A percentile compares a stretch with the other conserved stretches of the same genome.
These are phyloP conservation scores for Ehretia macrophylla DNA, from an alignment of 257 asterid genomes.

Conservation along the genomic window DNA sequence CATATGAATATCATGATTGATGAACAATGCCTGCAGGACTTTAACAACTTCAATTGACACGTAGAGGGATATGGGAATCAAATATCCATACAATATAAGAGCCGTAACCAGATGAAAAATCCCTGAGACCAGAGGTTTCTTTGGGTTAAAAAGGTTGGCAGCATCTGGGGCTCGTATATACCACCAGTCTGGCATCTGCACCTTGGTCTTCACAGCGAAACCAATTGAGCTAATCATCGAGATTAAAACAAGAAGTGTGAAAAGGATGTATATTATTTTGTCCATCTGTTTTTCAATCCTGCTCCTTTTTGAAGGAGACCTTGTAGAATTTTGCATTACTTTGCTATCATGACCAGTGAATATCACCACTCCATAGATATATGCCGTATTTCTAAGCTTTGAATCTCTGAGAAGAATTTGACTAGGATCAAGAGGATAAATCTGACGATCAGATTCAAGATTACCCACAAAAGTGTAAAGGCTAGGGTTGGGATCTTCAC, in stretches of 20 bases:
- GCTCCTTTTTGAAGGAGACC: conserved; percentile 93
- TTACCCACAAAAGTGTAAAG: conserved; percentile 87
- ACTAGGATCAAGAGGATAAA: conserved; percentile 81
- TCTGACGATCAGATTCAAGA: conserved; percentile 59
- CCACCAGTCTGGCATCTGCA: conserved; percentile 82
- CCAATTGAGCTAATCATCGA: conserved; percentile 76
- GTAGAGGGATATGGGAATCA: conserved; percentile 91
- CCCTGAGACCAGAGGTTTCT: conserved; percentile 56
- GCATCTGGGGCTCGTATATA: conserved; percentile 64
- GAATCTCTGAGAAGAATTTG: conserved; percentile 96
- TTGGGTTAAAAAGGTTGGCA: conserved; percentile 57
- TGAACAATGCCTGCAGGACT: conserved; percentile 87
- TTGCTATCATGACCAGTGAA: conserved; percentile 92
- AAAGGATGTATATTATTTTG: conserved; percentile 83
- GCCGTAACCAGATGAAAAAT: conserved; percentile 85
- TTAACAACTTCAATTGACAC: conserved; percentile 92
- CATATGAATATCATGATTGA: conserved; percentile 81
- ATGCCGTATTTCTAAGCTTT: conserved; percentile 82
- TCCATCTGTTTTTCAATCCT: conserved; percentile 90
- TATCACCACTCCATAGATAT: conserved; percentile 78
- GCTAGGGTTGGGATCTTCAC: conserved; percentile 92
- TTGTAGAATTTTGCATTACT: conserved; percentile 91
- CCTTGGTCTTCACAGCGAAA: conserved; percentile 68
- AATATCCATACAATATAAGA: conserved; percentile 85
- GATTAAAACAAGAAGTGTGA: conserved; percentile 62